Evolutionary conservation across 495 filamentous ascomycete species (phyloP).

Genomic region (Trichoderma erinaceum): DNA sequence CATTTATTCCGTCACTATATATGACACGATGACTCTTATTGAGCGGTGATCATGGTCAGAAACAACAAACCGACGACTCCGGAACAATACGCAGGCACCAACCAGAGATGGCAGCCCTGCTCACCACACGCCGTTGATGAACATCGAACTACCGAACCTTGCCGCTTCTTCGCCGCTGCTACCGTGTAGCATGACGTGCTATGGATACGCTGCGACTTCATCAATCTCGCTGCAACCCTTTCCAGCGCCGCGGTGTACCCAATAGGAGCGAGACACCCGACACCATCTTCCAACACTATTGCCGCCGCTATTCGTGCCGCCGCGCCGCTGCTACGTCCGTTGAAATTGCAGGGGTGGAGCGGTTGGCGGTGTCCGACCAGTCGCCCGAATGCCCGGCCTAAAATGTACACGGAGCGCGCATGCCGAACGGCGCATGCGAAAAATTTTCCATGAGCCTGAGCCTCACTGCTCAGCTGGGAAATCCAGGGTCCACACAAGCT

Average conservation of each 20-base stretch:
- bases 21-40: neutral
- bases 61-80: neutral
- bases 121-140: neutral
- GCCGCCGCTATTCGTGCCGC: conserved; percentile 12
- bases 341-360: conserved; percentile 1
- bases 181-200: conserved; percentile 4
- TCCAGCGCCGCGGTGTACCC: neutral
- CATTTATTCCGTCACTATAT: neutral
- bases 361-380: neutral
- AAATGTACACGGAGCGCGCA: neutral
- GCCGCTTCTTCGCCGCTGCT: neutral
- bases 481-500: neutral
- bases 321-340: neutral
- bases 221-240: conserved; percentile 9
- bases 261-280: conserved; percentile 1
- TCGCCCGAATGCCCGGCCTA: conserved; percentile 3
- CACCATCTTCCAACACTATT: conserved; percentile 9
- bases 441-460: conserved; percentile 11
- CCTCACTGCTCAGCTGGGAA: conserved; percentile 5
- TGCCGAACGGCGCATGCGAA: neutral
- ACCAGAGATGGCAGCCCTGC: neutral
- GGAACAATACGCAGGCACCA: neutral
- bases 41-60: neutral
- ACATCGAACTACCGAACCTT: conserved; percentile 1
- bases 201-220: conserved; percentile 8